Conservation (phyloP, 1,139 yeast species). For the Geotrichum klebahnii region DNA sequence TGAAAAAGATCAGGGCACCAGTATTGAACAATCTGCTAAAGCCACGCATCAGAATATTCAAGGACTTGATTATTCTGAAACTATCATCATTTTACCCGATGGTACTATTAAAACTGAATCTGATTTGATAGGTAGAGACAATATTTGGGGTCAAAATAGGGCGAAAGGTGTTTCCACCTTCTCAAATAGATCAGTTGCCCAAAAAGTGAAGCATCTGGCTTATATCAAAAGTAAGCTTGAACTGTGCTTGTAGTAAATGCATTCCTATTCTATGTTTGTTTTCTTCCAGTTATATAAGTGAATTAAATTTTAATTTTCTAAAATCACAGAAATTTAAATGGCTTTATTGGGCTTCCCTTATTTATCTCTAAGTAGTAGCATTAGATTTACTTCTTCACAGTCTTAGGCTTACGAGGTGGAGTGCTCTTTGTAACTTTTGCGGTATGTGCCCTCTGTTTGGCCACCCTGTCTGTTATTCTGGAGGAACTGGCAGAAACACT, state of each 20-base stretch:
- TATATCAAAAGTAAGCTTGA: slow-evolving; percentile 28
- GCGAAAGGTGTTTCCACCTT: slow-evolving; percentile 10
- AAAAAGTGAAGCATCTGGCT: slow-evolving; percentile 39
- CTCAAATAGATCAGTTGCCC: slow-evolving; percentile 32
- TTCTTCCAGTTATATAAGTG: too few species aligned
- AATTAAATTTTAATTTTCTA: too few species aligned
- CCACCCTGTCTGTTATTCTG: too few species aligned
- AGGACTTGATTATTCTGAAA: slow-evolving; percentile 24
- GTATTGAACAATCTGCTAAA: slow-evolving; percentile 25
- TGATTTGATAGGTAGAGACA: slow-evolving; percentile 34
- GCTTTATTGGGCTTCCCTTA: too few species aligned
- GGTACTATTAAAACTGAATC: slow-evolving; percentile 32
- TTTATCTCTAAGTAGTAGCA: too few species aligned
- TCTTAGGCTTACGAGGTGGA: background rate
- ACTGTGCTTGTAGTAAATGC: too few species aligned
- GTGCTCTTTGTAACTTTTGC: background rate
- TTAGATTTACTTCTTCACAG: background rate
- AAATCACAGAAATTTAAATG: too few species aligned
- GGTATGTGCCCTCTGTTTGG: too few species aligned
- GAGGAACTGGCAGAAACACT: too few species aligned
- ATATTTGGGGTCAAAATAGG: slow-evolving; percentile 20
- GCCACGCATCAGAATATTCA: slow-evolving; percentile 17
- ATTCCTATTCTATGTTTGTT: too few species aligned
- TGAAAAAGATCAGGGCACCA: slow-evolving; percentile 14
- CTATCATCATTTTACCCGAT: slow-evolving; percentile 26